A percentile compares a stretch with the other conserved stretches of the same genome.
These are phyloP conservation scores for Cerrena zonata DNA, from an alignment of 1,284 basidiomycete species.

Conservation along the genomic window DNA sequence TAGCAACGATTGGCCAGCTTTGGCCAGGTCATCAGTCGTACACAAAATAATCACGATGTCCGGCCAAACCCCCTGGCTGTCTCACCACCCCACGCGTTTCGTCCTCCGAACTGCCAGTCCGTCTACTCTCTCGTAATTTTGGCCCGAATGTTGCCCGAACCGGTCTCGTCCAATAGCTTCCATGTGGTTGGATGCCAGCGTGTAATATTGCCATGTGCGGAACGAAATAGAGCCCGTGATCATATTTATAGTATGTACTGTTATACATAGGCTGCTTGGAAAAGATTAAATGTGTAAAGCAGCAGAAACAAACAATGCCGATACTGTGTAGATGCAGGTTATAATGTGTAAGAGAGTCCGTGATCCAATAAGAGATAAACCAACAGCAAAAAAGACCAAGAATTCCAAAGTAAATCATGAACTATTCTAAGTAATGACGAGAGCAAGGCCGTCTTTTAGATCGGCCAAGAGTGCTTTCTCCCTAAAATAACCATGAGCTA, in stretches of 20 bases:
- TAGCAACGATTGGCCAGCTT: not conserved
- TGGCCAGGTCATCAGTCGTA: too few species aligned
- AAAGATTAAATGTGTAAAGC: not conserved
- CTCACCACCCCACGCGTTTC: not conserved
- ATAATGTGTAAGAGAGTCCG: slow-evolving; percentile 11
- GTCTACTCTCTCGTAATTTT: not conserved
- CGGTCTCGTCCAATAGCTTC: not conserved
- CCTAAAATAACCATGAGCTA: slow-evolving; percentile 25
- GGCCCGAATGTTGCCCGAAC: not conserved
- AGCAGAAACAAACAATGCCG: not conserved
- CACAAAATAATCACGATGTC: not conserved
- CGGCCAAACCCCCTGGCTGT: not conserved
- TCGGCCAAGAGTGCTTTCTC: slow-evolving; percentile 48
- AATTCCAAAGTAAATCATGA: slow-evolving; percentile 7
- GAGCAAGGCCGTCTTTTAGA: slow-evolving; percentile 46
- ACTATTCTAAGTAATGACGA: slow-evolving; percentile 45
- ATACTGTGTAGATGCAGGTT: not conserved
- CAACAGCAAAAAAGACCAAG: slow-evolving; percentile 5
- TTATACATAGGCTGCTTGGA: not conserved
- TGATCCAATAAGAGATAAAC: slow-evolving; percentile 9
- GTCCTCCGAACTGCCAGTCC: not conserved
- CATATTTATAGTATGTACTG: not conserved
- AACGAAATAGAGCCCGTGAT: not conserved
- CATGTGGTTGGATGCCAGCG: too few species aligned
- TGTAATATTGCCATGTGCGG: too few species aligned